Base-by-base conservation (phyloP, 2,329 filamentous ascomycete genomes). In the Fonsecaea monophora region DNA sequence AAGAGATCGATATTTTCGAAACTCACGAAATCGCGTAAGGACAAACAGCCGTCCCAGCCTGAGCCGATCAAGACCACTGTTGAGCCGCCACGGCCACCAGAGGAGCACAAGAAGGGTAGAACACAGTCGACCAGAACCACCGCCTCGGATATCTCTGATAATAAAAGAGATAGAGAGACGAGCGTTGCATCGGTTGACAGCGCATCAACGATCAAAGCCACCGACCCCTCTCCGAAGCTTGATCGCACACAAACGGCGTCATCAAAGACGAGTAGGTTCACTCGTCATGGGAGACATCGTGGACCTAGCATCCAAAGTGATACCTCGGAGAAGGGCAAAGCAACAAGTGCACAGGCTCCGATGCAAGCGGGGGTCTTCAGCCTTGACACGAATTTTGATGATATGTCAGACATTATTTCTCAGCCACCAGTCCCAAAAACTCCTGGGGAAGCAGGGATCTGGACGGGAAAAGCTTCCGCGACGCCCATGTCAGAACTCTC, bases 371-470 rank as follows among this genome's bases (percentile, higher is more conserved):
- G 85, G 50, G 85, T 92, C 54, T 96, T 90, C 79, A 86, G 87
- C 74, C 86, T 98, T 32, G 94, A 98, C 77, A 96, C 92, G 1
- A 91, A 98, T 76, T 85, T 98, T 56, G 88, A 88, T 64, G 88
- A 97, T 73, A 95, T 99, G 92, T 90, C 94, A 73, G 95, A 92
- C 25, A 97, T 98, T 70, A 81, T 98, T 67, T 89, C 89, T 60
- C 87, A 89, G 69, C 88, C 87, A 3, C 85, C 85, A 18, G 65
- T 70, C 15, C 87, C 90, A 0, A 82, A 93, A 74, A 90, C 91
- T 1, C 91, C 92, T 1, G 88, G 67, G 35, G 75, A 71, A 71
- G 76, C 71, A 64, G 72, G 74, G 5, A 76, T 78, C 38, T 70
- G 59, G 60, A 72, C 74, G 53, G 76, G 78, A 13, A 76, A 75